Conservation (phyloP, 352 stramenopile genomes). For the Pythium coloratum region DNA sequence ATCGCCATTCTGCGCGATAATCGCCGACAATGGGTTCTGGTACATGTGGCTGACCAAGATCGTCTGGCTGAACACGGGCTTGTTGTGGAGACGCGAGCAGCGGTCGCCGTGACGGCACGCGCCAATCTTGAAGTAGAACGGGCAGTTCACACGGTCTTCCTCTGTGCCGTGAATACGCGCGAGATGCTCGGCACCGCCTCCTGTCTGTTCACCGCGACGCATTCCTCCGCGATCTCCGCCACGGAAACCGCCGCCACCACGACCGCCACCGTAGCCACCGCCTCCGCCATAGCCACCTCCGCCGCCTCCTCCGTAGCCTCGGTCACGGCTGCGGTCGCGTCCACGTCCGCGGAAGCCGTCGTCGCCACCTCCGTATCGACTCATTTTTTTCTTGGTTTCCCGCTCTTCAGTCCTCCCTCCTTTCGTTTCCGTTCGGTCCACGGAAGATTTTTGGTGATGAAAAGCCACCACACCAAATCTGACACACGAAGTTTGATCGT, state of each 20-base stretch:
- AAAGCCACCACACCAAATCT: slow-evolving; percentile 15
- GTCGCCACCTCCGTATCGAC: slow-evolving; percentile 57
- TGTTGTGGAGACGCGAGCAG: slow-evolving; percentile 98
- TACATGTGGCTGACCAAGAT: slow-evolving; percentile 99
- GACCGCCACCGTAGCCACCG: slow-evolving; percentile 27
- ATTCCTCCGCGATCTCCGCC: slow-evolving; percentile 58
- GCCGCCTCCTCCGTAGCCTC: slow-evolving; percentile 32
- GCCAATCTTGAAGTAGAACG: slow-evolving; percentile 99
- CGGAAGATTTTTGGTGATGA: slow-evolving; percentile 23
- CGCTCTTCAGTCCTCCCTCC: background rate
- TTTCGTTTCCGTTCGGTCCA: slow-evolving; percentile 12
- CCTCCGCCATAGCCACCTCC: slow-evolving; percentile 36
- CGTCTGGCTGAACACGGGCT: slow-evolving; percentile 98
- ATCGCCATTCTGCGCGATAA: slow-evolving; percentile 89
- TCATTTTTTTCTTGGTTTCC: slow-evolving; percentile 38
- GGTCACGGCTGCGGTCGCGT: slow-evolving; percentile 74
- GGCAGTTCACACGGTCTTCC: slow-evolving; percentile 98
- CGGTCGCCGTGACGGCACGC: slow-evolving; percentile 98
- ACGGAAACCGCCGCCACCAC: slow-evolving; percentile 38
- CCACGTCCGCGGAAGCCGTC: slow-evolving; percentile 67
- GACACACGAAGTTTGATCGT: slow-evolving; percentile 6
- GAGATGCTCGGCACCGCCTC: slow-evolving; percentile 93
- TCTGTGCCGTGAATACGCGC: slow-evolving; percentile 98
- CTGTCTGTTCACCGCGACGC: slow-evolving; percentile 63
- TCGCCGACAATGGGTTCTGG: slow-evolving; percentile 92